phyloP scores from a whole-genome alignment of 1,284 basidiomycete genomes.

The Melampsora abietis-canadensis region DNA sequence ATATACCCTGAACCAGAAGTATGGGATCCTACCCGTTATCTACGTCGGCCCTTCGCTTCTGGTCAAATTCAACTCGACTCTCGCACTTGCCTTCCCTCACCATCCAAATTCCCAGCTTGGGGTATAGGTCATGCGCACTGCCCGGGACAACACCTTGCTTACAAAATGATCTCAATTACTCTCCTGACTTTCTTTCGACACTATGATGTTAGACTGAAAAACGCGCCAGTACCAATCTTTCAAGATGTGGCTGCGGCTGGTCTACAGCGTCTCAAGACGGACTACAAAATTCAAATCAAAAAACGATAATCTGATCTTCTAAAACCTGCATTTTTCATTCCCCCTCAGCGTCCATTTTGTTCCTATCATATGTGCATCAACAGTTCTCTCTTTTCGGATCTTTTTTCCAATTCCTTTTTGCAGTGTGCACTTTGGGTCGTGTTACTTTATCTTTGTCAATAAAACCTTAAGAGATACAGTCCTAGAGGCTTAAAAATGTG shows the following conservation, averaged over 20 bases:
- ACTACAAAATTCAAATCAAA: slow-evolving; percentile 15
- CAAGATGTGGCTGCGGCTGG: slow-evolving; percentile 38
- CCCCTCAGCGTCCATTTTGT: not conserved
- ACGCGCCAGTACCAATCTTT: slow-evolving; percentile 3
- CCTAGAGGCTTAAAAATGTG: too few relatives aligned
- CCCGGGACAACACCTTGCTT: slow-evolving; percentile 39
- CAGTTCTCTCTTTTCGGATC: not conserved
- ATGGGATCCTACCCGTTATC: slow-evolving; percentile 40
- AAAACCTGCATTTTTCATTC: not conserved
- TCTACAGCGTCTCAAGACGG: slow-evolving; percentile 24
- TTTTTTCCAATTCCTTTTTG: not conserved
- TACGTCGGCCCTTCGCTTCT: slow-evolving; percentile 13
- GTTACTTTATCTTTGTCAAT: not conserved
- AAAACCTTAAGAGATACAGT: too few relatives aligned
- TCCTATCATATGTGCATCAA: not conserved
- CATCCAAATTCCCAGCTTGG: slow-evolving; percentile 31
- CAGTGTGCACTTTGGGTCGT: not conserved
- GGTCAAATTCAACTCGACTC: not conserved
- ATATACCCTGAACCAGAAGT: slow-evolving; percentile 19
- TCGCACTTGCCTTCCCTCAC: slow-evolving; percentile 11
- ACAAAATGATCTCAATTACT: slow-evolving; percentile 38
- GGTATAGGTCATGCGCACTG: slow-evolving; percentile 37
- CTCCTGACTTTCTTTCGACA: slow-evolving; percentile 33
- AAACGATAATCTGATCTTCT: slow-evolving; percentile 3
- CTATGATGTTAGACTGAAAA: slow-evolving; percentile 15